Evolutionary conservation across 129 eudicot species (phyloP).

Genomic region (Solidago caesia): DNA sequence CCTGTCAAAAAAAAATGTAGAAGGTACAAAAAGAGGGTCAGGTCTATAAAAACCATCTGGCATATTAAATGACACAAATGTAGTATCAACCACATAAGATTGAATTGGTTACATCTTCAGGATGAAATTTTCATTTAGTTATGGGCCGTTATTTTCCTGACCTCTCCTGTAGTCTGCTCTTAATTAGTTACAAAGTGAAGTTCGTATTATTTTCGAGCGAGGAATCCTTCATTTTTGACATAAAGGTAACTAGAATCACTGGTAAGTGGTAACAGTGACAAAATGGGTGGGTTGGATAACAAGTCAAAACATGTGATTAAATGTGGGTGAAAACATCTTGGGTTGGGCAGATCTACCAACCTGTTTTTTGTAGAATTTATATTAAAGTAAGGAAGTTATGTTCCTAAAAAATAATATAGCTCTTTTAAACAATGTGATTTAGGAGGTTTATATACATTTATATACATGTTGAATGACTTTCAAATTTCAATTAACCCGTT

Average conservation of each 20-base stretch:
- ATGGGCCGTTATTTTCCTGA: conserved; percentile 12
- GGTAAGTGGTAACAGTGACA: not conserved
- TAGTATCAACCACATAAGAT: not conserved
- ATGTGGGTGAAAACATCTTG: not conserved
- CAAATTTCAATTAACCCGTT: not conserved
- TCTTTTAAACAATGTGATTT: not conserved
- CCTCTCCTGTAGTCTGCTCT: conserved; percentile 9
- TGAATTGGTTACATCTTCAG: not conserved
- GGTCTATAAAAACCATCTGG: conserved; percentile 9
- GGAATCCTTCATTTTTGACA: not conserved
- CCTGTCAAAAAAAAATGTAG: no score
- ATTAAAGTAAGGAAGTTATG: not conserved
- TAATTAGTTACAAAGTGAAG: conserved; percentile 4
- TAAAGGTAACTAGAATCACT: not conserved
- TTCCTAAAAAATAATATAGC: not conserved
- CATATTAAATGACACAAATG: conserved; percentile 19
- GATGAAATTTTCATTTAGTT: conserved; percentile 3
- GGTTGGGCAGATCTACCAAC: not conserved
- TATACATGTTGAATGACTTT: not conserved
- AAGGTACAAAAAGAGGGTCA: conserved; percentile 17
- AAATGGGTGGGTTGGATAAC: conserved; percentile 9
- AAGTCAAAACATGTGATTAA: not conserved
- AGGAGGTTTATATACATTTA: not conserved
- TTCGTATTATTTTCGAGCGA: not conserved
- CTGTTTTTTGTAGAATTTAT: not conserved